Evolutionary conservation across 495 filamentous ascomycete genomes (phyloP), one percentile per base, ranked within the genome.

Genomic region (Aspergillus kassunensis): DNA sequence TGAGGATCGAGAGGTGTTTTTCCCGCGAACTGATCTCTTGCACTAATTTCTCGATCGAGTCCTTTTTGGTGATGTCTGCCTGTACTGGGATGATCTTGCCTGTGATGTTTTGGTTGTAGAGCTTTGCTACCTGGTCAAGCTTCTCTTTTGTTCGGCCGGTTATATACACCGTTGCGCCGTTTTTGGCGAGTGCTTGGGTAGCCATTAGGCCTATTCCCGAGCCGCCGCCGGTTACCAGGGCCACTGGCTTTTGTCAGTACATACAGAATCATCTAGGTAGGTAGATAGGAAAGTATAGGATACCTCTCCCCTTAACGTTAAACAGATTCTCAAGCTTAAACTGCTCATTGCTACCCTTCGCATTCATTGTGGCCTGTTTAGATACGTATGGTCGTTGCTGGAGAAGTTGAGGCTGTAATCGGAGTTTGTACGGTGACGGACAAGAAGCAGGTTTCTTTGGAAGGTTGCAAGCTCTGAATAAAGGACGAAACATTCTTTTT

Each of bases 151-250:
- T 80, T 16, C 78, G 73, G n/a, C 79, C 80, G 9, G 78, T 74
- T 50, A 85, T 81, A 69, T 85, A 84, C 23, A 80, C 76, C 58
- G 76, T 76, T 6, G 73, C 78, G 6, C 81, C 81, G 57, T 84
- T 85, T 37, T 80, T 78, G 5, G 80, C 80, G 0, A 84, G 73
- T 8, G 81, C 77, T 65, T 84, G 81, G 0, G 71, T 68, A 45
- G 69, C 67, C 80, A 79, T 81, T 1, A 79, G 60, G 23, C 75
- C 76, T 18, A 78, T 79, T 1, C 76, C 76, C 18, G 72, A 76
- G 29, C 75, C 74, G 55, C 65, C 81, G 46, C 81, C 81, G 6
- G 79, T 82, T 44, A 85, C 62, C 5, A 84, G 63, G 40, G 80
- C 80, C 9, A 84, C 70, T 71, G 74, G 78, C 61, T 67, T 57